Evolutionary conservation across 2,329 filamentous ascomycete genomes (phyloP), one percentile per base, ranked within the genome.

Genomic region (Sclerotinia subarctica): DNA sequence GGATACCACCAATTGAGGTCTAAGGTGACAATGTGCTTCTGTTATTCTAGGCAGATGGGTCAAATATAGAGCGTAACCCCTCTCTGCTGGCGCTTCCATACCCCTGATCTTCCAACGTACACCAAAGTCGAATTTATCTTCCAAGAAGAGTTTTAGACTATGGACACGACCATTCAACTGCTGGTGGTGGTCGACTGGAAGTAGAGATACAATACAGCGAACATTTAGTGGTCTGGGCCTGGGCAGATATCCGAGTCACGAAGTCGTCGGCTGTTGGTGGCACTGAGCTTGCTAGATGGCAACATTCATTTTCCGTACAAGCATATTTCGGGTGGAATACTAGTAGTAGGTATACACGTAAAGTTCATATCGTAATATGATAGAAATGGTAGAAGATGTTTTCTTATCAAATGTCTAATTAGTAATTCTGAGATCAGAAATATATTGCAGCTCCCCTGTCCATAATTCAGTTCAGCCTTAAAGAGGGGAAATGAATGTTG

Each of bases 391-490:
- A 49, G 44, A 19, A 21, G 21, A 19, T n/a, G 1, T 10, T n/a
- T 21, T 49, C n/a, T 26, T 51, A 26, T 51, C 10, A 15, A n/a
- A n/a, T 51, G n/a, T 51, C n/a, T 15, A 19, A n/a, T n/a, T n/a
- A n/a, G n/a, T n/a, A n/a, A 26, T 26, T 51, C n/a, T 51, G 35
- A 10, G 32, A 35, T 35, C 32, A 35, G 32, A 35, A 35, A 35
- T 35, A 5, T 44, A 76, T 87, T 67, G 87, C 35, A 38, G 35
- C 35, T 38, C 35, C 35, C 38, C 11, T 15, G 44, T 21, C 44
- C 44, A 53, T 53, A 19, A 32, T 56, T 32, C 24, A 29, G 26
- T 59, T 46, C 24, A 46, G 57, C 57, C 38, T 35, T 35, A 58
- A 58, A 44, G 54, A 44, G 54, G 54, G 44, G 44, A 29, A 42